Evolutionary conservation across 2,329 filamentous ascomycete species (phyloP), one percentile per base, ranked within the genome.

Genomic region (Trichocomaceae sp.): DNA sequence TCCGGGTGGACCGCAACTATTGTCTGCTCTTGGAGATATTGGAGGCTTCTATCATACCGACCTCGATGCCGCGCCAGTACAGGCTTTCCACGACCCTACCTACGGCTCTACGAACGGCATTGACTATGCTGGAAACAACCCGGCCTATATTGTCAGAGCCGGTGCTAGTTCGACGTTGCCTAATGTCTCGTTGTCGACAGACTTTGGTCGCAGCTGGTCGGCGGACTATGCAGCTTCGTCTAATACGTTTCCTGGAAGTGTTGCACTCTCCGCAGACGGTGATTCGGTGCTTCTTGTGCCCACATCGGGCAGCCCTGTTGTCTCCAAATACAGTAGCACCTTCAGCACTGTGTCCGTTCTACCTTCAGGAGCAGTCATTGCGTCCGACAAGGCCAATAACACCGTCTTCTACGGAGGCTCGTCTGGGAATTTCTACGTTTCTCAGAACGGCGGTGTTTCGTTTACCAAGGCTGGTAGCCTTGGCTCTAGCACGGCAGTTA

Each of bases 301-400:
- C n/a, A 64, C 59, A 41, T 56, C 58, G 19, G 47, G 58, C 13
- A 60, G 63, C 0, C 61, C 63, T 5, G 54, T 62, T 19, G 51
- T 61, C 19, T 60, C 61, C 23, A 46, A 59, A 37, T 52, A 59
- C 49, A 57, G 54, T 4, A 39, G 55, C 37, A 64, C 68, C 3
- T 82, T 82, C 60, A 65, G 70, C 2, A 61, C 73, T 0, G 74
- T 82, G 1, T 71, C 74, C 0, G 69, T 71, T 41, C 64, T 81
- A 0, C 73, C 78, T 1, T 68, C 72, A 0, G 69, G 69, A 8
- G 75, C 79, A 0, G 69, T 75, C 5, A 75, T 83, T 50, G 80
- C 79, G 5, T 75, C 78, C 8, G 81, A 83, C 63, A 82, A 80
- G 67, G 71, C 74, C 49, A 73, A 79, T 46, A 77, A 75, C 48